Evolutionary conservation across 176 grass and related monocot species (phyloP), one percentile per base, ranked within the genome.

Genomic region (Elymus sibiricus): DNA sequence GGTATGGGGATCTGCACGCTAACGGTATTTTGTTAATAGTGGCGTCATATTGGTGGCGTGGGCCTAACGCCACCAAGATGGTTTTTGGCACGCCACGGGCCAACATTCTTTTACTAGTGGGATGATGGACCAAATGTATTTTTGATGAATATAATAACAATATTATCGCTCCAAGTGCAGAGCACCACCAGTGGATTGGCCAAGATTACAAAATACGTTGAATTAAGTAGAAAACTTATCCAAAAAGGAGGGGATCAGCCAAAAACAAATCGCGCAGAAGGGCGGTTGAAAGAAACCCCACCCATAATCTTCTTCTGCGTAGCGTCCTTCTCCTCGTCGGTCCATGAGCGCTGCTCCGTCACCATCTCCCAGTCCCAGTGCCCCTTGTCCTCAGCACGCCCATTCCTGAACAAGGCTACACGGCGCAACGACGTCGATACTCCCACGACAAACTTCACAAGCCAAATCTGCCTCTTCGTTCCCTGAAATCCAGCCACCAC

Each of bases 281-380:
- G 12, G 5, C 8, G 10, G 34, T 22, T 51, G n/a, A n/a, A 17
- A 22, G 68, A 70, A 70, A 70, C 4, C 21, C 68, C 68, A 40
- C 12, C 35, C 35, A 70, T 70, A 40, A 70, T 70, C 68, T 70
- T 10, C 19, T 70, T 35, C 21, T n/a, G 19, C 3, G 21, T 70
- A 13, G 35, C 21, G 21, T 70, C 11, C 68, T 40, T 40, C 35
- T 70, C 0, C 68, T n/a, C 10, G 35, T 67, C 15, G 68, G 68
- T 70, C 68, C 35, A 70, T 13, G 68, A 40, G 21, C 40, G 10
- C 2, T 70, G 35, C 35, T 68, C 7, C 16, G 31, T 22, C 3
- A 55, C 74, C 74, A 78, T 85, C 74, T 68, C 74, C 74, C 62
- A 85, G 31, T 68, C 62, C 83, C 74, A 78, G 14, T 3, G 22